Evolutionary conservation across 2,329 filamentous ascomycete genomes (phyloP).

Genomic region (Thermothelomyces thermophilus): DNA sequence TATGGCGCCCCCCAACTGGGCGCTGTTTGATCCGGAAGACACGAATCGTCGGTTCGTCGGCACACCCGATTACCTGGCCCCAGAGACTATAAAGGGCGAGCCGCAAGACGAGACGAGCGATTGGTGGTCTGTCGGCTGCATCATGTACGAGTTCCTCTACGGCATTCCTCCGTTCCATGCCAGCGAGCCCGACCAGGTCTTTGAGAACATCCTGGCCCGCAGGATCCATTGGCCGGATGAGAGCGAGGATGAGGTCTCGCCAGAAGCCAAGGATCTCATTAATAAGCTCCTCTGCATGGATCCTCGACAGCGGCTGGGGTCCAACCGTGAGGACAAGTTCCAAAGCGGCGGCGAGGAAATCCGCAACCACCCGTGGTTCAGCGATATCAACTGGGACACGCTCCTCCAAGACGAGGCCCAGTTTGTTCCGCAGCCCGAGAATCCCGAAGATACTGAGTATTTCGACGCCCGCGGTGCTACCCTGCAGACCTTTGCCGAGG

Average conservation of each 20-base stretch:
- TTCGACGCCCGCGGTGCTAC: slow-evolving; percentile 91
- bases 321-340: slow-evolving; percentile 78
- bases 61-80: slow-evolving; percentile 92
- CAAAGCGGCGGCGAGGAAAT: slow-evolving; percentile 85
- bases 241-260: slow-evolving; percentile 69
- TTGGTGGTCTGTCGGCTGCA: slow-evolving; percentile 99
- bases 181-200: slow-evolving; percentile 82
- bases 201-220: slow-evolving; percentile 88
- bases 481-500: slow-evolving; percentile 84
- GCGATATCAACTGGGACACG: slow-evolving; percentile 79
- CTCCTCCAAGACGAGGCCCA: slow-evolving; percentile 92
- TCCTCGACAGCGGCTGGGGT: slow-evolving; percentile 72
- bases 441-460: slow-evolving; percentile 96
- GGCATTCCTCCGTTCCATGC: slow-evolving; percentile 93
- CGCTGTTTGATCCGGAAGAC: slow-evolving; percentile 91
- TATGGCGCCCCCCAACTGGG: slow-evolving; percentile 85
- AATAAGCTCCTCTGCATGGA: slow-evolving; percentile 85
- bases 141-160: slow-evolving; percentile 92
- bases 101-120: slow-evolving; percentile 97
- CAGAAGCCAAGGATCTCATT: slow-evolving; percentile 89
- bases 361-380: slow-evolving; percentile 81
- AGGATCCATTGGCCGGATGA: slow-evolving; percentile 90
- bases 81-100: slow-evolving; percentile 91
- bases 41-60: slow-evolving; percentile 90
- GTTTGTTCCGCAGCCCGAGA: slow-evolving; percentile 86